These are phyloP conservation scores for Phytophthora megakarya DNA, from an alignment of 352 stramenopile genomes.

Conservation along the genomic window DNA sequence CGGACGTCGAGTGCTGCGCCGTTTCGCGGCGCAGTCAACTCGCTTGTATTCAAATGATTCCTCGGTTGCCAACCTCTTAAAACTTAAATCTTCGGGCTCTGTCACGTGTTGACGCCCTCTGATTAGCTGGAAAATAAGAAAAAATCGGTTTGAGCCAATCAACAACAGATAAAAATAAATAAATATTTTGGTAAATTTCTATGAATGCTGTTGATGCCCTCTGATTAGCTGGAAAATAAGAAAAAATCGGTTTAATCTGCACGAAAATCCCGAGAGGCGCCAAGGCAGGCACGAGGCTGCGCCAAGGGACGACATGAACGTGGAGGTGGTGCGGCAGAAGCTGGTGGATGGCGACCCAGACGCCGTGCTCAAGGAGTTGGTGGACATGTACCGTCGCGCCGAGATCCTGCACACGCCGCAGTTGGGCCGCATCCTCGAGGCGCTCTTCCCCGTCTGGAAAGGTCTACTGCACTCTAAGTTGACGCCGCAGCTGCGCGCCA, in stretches of 20 bases:
- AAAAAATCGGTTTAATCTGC: slow-evolving; percentile 5
- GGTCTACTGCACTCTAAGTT: slow-evolving; percentile 80
- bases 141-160: slow-evolving; percentile 2
- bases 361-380: slow-evolving; percentile 81
- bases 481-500: slow-evolving; percentile 74
- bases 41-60: too few species aligned
- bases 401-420: slow-evolving; percentile 91
- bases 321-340: slow-evolving; percentile 87
- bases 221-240: slow-evolving; percentile 13
- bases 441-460: slow-evolving; percentile 91
- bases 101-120: neutral
- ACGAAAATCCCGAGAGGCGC: slow-evolving; percentile 23
- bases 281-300: slow-evolving; percentile 29
- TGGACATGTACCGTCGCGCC: slow-evolving; percentile 85
- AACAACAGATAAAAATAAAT: neutral
- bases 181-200: neutral
- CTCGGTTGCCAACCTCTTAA: too few species aligned
- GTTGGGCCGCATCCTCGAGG: slow-evolving; percentile 90
- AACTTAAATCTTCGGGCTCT: too few species aligned
- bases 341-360: slow-evolving; percentile 79
- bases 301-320: slow-evolving; percentile 72
- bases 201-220: neutral
- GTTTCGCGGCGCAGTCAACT: too few species aligned
- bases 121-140: slow-evolving; percentile 16
- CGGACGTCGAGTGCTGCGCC: too few species aligned